These are phyloP conservation scores for Chondrus crispus DNA, from an alignment of 23 red algal species.

Conservation along the genomic window DNA sequence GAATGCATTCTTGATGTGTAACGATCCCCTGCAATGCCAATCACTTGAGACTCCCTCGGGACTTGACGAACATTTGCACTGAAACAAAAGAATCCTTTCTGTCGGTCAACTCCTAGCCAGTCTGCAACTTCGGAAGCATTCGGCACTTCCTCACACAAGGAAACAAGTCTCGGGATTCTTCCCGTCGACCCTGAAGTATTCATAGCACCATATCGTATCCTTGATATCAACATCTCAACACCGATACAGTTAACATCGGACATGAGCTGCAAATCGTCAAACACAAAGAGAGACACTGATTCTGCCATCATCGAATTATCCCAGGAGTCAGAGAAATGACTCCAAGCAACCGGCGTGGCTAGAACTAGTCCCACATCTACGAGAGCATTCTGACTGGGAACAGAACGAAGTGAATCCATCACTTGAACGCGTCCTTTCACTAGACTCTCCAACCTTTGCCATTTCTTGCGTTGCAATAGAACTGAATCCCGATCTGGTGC, in stretches of 20 bases:
- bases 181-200: background rate
- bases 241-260: background rate
- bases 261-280: constrained; percentile 71
- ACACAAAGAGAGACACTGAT: constrained; percentile 40
- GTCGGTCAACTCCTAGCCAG: constrained; percentile 64
- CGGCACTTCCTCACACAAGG: constrained; percentile 6
- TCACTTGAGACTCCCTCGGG: constrained; percentile 61
- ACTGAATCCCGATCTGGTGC: constrained; percentile 12
- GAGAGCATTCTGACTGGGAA: background rate
- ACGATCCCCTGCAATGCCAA: constrained; percentile 51
- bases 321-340: background rate
- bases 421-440: background rate
- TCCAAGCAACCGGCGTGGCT: constrained; percentile 42
- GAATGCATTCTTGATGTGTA: constrained; percentile 34
- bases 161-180: background rate
- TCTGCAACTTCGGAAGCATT: constrained; percentile 53
- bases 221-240: constrained; percentile 33
- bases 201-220: background rate
- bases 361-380: constrained; percentile 7
- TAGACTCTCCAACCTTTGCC: background rate
- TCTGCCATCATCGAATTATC: background rate
- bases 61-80: constrained; percentile 15
- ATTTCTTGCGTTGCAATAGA: background rate
- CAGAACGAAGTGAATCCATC: background rate
- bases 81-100: constrained; percentile 37